These are phyloP conservation scores for Penicillium psychrofluorescens DNA, from an alignment of 495 filamentous ascomycete species.

Conservation along the genomic window DNA sequence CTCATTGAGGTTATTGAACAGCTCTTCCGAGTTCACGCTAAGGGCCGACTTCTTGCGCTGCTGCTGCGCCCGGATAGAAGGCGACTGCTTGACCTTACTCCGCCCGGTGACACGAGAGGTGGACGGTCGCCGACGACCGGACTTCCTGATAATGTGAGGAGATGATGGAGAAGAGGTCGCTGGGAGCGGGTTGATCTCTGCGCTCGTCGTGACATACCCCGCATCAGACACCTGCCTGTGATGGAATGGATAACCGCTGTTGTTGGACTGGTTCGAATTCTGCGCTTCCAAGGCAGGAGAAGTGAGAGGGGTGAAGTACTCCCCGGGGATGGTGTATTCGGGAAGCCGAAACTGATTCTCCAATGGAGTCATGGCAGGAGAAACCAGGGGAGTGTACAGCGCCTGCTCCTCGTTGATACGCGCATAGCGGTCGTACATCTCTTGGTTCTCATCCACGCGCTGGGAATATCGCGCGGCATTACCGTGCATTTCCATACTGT, in stretches of 20 bases:
- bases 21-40: constrained; percentile 48
- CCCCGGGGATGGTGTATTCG: constrained; percentile 76
- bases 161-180: constrained; percentile 26
- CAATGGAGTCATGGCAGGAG: constrained; percentile 87
- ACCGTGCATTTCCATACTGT: constrained; percentile 83
- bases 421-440: constrained; percentile 66
- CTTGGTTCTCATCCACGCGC: constrained; percentile 52
- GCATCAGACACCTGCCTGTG: constrained; percentile 29
- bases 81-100: constrained; percentile 67
- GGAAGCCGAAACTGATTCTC: constrained; percentile 76
- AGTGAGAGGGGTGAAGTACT: constrained; percentile 89
- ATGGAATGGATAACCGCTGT: constrained; percentile 22
- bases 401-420: constrained; percentile 78
- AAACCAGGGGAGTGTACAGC: constrained; percentile 88
- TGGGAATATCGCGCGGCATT: constrained; percentile 55
- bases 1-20: constrained; percentile 26
- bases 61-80: constrained; percentile 70
- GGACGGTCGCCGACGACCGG: constrained; percentile 31
- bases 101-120: constrained; percentile 34
- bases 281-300: constrained; percentile 88
- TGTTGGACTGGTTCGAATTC: constrained; percentile 38
- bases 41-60: constrained; percentile 51
- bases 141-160: constrained; percentile 22
- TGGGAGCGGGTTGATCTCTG: constrained; percentile 37
- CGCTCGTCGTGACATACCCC: constrained; percentile 38